Evolutionary conservation across 176 grass and related monocot genomes (phyloP).

Genomic region (Aechmea fasciata): DNA sequence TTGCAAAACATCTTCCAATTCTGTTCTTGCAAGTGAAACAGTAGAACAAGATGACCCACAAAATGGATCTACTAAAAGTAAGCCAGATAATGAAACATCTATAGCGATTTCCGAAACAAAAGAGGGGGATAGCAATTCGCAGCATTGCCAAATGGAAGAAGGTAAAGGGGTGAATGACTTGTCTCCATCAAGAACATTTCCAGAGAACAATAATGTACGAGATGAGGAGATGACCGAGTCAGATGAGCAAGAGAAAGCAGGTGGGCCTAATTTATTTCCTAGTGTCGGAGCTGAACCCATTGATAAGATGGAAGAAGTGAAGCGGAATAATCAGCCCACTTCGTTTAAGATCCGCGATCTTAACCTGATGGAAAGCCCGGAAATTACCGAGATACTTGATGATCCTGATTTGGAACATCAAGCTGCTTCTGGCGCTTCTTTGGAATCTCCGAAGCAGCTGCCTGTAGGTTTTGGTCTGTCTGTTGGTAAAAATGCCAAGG

Average conservation of each 20-base stretch:
- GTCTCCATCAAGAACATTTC: constrained; percentile 21
- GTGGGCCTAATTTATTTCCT: constrained; percentile 23
- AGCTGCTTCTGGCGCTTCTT: constrained; percentile 16
- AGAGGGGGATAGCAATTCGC: constrained; percentile 28
- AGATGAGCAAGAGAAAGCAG: constrained; percentile 42
- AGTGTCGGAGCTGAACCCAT: constrained; percentile 24
- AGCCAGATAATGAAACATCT: constrained; percentile 33
- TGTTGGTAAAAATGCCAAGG: constrained; percentile 22
- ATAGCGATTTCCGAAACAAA: constrained; percentile 12
- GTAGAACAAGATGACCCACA: constrained; percentile 19
- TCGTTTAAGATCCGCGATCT: constrained; percentile 92
- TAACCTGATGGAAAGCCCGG: constrained; percentile 65
- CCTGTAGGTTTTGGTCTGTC: constrained; percentile 36
- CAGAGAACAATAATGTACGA: constrained; percentile 27
- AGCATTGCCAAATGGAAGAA: constrained; percentile 31
- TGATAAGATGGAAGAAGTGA: constrained; percentile 43
- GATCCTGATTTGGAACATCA: constrained; percentile 35
- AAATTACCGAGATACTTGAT: constrained; percentile 58
- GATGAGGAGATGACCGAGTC: constrained; percentile 47
- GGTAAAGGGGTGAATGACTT: constrained; percentile 21
- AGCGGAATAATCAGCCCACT: constrained; percentile 28
- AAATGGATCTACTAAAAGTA: neutral
- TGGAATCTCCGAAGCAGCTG: constrained; percentile 34
- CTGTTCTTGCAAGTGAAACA: constrained; percentile 27
- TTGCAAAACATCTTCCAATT: constrained; percentile 20